These are phyloP conservation scores for Arctium minus DNA, from an alignment of 129 eudicot species.

Conservation along the genomic window DNA sequence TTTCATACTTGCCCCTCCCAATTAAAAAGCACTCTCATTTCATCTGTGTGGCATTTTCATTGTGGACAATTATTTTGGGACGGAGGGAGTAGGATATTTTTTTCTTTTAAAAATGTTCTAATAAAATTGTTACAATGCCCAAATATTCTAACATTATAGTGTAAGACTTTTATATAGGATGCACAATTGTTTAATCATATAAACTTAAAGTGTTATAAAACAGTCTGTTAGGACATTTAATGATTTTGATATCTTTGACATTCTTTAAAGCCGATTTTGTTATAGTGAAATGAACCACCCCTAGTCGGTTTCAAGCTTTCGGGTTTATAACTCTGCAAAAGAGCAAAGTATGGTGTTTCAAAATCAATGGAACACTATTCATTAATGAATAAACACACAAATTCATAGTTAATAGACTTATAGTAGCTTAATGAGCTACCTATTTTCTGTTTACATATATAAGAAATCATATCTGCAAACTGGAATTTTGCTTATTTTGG, in stretches of 20 bases:
- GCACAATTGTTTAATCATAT: background rate
- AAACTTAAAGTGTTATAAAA: background rate
- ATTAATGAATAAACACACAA: background rate
- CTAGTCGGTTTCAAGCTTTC: background rate
- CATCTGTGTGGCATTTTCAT: too few relatives aligned
- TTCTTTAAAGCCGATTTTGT: background rate
- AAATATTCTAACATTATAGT: background rate
- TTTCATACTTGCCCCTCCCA: too few relatives aligned
- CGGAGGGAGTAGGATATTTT: background rate
- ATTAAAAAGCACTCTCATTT: too few relatives aligned
- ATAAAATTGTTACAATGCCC: too few relatives aligned
- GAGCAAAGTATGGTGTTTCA: background rate
- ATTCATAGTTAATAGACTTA: background rate
- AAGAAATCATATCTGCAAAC: conserved; percentile 4
- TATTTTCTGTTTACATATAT: background rate
- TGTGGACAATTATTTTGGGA: too few relatives aligned
- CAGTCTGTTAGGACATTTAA: background rate
- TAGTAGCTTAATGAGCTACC: background rate
- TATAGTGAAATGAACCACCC: background rate
- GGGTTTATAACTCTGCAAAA: background rate
- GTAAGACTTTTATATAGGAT: background rate
- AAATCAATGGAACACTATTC: background rate
- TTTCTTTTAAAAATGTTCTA: too few relatives aligned
- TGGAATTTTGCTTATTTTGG: conserved; percentile 20
- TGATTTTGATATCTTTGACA: too few relatives aligned